A percentile compares a stretch with the other conserved stretches of the same genome.
These are phyloP conservation scores for Cryptosporidium viatorum DNA, from an alignment of 169 alveolate genomes.

Conservation along the genomic window DNA sequence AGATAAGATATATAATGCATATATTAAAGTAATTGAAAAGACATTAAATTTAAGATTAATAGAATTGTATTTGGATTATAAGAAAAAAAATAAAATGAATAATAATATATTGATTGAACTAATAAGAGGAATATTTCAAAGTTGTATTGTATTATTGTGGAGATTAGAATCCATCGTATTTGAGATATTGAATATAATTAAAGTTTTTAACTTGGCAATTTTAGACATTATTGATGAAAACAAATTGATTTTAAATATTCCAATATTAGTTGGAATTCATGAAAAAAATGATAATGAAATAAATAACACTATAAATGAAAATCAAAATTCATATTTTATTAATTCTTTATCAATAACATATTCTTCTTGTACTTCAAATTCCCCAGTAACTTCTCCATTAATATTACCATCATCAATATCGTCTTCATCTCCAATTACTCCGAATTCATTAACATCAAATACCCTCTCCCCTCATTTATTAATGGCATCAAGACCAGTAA, in stretches of 20 bases:
- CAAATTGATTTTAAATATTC: slow-evolving; percentile 44
- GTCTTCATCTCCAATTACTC: slow-evolving; percentile 34
- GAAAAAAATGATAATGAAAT: not conserved
- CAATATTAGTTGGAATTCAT: slow-evolving; percentile 32
- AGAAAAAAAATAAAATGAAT: slow-evolving; percentile 13
- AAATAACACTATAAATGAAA: not conserved
- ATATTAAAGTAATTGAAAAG: slow-evolving; percentile 28
- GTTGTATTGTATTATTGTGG: slow-evolving; percentile 51
- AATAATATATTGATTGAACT: slow-evolving; percentile 40
- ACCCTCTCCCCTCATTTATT: slow-evolving; percentile 54
- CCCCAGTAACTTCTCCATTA: slow-evolving; percentile 10
- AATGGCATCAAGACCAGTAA: slow-evolving; percentile 65
- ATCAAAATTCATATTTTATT: not conserved
- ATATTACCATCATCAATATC: not conserved
- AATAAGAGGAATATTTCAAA: slow-evolving; percentile 56
- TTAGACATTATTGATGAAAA: slow-evolving; percentile 33
- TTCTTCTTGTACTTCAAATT: not conserved
- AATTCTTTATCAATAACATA: not conserved
- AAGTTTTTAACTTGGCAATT: slow-evolving; percentile 52
- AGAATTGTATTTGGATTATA: slow-evolving; percentile 11
- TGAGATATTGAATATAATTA: slow-evolving; percentile 49
- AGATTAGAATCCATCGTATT: slow-evolving; percentile 51
- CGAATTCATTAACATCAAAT: slow-evolving; percentile 18
- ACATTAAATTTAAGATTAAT: slow-evolving; percentile 44
- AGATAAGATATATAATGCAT: slow-evolving; percentile 40